Evolutionary conservation across 139 green algal species (phyloP).

Genomic region (Medakamo hakoo): DNA sequence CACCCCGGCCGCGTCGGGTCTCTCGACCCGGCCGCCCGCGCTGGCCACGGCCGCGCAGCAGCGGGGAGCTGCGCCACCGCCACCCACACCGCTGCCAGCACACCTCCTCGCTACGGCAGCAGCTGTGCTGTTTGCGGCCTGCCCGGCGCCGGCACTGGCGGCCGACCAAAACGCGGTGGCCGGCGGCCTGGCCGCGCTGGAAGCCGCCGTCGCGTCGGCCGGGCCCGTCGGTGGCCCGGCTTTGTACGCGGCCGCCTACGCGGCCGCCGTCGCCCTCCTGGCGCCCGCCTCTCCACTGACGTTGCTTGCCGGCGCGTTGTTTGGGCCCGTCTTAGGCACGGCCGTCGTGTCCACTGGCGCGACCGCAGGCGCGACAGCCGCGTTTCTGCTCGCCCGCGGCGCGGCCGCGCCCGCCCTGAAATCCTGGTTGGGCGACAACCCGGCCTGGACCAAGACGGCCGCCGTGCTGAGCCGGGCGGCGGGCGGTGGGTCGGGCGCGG

Average conservation of each 20-base stretch:
- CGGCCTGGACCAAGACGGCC: not conserved
- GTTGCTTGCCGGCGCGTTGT: constrained; percentile 53
- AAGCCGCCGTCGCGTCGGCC: constrained; percentile 5
- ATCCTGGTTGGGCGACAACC: constrained; percentile 11
- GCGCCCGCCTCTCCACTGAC: constrained; percentile 55
- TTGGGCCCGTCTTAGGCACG: constrained; percentile 42
- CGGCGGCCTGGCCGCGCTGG: not conserved
- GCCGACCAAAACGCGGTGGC: no score
- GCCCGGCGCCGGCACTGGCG: no score
- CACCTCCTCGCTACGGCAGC: no score
- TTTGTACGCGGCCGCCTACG: constrained; percentile 43
- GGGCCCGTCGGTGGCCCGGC: constrained; percentile 24
- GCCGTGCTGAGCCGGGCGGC: constrained; percentile 19
- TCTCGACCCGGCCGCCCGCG: no score
- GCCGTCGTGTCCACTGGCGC: constrained; percentile 40
- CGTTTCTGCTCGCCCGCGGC: constrained; percentile 51
- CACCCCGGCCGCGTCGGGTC: no score
- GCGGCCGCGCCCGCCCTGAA: constrained; percentile 35
- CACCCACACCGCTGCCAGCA: no score
- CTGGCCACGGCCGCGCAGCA: no score
- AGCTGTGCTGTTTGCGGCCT: no score
- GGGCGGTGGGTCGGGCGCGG: constrained; percentile 23
- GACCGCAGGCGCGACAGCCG: constrained; percentile 32
- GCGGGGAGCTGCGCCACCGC: no score
- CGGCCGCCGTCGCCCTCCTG: constrained; percentile 39